These are phyloP conservation scores for Wickerhamiella allomyrinae DNA, from an alignment of 805 yeast species.

Conservation along the genomic window DNA sequence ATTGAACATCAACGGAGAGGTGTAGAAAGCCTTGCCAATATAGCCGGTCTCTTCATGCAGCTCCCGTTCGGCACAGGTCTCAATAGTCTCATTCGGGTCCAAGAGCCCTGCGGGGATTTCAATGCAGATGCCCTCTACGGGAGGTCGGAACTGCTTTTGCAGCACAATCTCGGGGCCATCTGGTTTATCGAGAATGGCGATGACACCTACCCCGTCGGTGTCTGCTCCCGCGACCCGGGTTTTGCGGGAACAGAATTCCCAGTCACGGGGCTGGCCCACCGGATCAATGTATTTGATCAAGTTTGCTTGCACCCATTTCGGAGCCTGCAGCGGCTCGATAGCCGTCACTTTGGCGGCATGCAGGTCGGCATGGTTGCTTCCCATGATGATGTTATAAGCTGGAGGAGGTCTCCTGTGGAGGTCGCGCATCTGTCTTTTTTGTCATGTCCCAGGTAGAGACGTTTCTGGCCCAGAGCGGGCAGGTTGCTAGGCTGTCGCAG, in stretches of 20 bases:
- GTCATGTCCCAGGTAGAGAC: slow-evolving; percentile 8
- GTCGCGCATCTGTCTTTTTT: not conserved
- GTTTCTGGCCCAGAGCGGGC: slow-evolving; percentile 14
- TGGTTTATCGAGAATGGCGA: slow-evolving; percentile 49
- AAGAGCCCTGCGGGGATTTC: slow-evolving; percentile 94
- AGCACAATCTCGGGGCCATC: slow-evolving; percentile 43
- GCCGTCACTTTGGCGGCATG: slow-evolving; percentile 21
- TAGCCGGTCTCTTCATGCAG: slow-evolving; percentile 88
- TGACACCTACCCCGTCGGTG: slow-evolving; percentile 83
- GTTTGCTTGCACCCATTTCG: slow-evolving; percentile 45
- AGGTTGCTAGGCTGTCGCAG: slow-evolving; percentile 36
- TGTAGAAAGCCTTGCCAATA: slow-evolving; percentile 42
- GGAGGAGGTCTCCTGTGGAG: not conserved
- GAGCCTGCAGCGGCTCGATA: slow-evolving; percentile 28
- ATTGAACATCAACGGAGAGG: slow-evolving; percentile 40
- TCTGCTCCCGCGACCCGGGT: slow-evolving; percentile 51
- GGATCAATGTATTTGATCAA: slow-evolving; percentile 31
- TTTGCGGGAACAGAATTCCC: slow-evolving; percentile 83
- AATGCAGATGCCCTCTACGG: slow-evolving; percentile 72
- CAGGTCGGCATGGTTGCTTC: slow-evolving; percentile 9
- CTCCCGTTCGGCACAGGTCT: slow-evolving; percentile 75
- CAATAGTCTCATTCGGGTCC: slow-evolving; percentile 68
- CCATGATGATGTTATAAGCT: not conserved
- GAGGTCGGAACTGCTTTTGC: slow-evolving; percentile 89
- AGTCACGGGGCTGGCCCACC: slow-evolving; percentile 36